phyloP scores from a whole-genome alignment of 73 alveolate genomes.

The Loxodes magnus region DNA sequence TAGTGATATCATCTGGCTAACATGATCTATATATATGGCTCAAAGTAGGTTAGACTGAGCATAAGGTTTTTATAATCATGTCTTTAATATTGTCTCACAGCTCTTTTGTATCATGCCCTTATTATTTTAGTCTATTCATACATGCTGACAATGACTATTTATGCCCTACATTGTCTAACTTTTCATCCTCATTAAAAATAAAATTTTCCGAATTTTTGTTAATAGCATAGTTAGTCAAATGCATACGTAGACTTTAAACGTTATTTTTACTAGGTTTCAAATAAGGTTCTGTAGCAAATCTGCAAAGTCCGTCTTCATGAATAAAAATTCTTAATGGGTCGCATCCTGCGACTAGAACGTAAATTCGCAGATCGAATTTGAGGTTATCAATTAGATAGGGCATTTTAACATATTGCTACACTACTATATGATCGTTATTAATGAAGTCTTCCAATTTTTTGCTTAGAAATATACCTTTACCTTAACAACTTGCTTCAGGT shows the following conservation, averaged over 20 bases:
- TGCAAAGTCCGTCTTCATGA: slow-evolving; percentile 93
- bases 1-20: slow-evolving; percentile 9
- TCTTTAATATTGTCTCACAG: slow-evolving; percentile 1
- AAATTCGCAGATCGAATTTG: slow-evolving; percentile 87
- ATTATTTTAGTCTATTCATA: neutral
- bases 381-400: slow-evolving; percentile 87
- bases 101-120: slow-evolving; percentile 6
- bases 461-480: slow-evolving; percentile 30
- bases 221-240: slow-evolving; percentile 76
- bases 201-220: slow-evolving; percentile 61
- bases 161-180: slow-evolving; percentile 2
- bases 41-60: slow-evolving; percentile 8
- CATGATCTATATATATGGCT: slow-evolving; percentile 15
- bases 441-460: slow-evolving; percentile 16
- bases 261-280: slow-evolving; percentile 51
- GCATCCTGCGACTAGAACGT: slow-evolving; percentile 79
- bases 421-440: slow-evolving; percentile 27
- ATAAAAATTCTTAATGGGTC: slow-evolving; percentile 81
- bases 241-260: slow-evolving; percentile 55
- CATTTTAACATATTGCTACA: slow-evolving; percentile 61
- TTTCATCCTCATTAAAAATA: slow-evolving; percentile 26
- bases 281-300: slow-evolving; percentile 85
- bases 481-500: slow-evolving; percentile 34
- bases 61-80: slow-evolving; percentile 7
- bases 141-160: neutral